Evolutionary conservation across 2,329 filamentous ascomycete genomes (phyloP), one percentile per base, ranked within the genome.

Genomic region (Fusarium penzigii): DNA sequence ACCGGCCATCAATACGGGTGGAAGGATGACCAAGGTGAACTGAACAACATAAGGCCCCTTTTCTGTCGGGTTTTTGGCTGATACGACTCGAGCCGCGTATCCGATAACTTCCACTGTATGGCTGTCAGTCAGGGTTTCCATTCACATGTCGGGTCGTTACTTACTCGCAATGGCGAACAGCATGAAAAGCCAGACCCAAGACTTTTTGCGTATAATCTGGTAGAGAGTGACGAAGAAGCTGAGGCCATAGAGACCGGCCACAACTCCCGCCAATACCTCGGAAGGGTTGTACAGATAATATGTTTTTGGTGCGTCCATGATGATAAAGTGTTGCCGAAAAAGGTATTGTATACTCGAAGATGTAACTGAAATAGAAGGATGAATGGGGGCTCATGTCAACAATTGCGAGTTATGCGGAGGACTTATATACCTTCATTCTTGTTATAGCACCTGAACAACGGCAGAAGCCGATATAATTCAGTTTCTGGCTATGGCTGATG

Each of bases 1-100:
- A 7, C 60, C 63, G 2, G 62, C 58, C 62, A 66, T 66, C 9
- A 66, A 17, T 0, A 65, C 61, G 1, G 63, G 63, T 0, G 63
- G 44, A 2, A 66, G 10, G 2, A 65, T 63, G 2, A 65, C 44
- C 6, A 65, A 49, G 1, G 50, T 52, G 3, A 65, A 65, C 29
- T 64, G 62, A 3, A 64, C 13, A 7, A 57, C 52, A 9, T 61
- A 65, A 5, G 57, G 54, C 1, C 32, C 39, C 14, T 61, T 62
- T 1, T 61, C 46, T 0, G 57, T 53, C 1, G 59, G 44, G 2
- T 61, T 51, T 5, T 46, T 48, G 1, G 58, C 61, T 1, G 57
- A 63, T 2, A 54, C 46, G 9, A 46, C 49, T n/a, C 61, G 52
- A 8, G 56, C 52, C 10, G 44, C 48, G 7, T 63, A 63, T 2